A percentile compares a stretch with the other conserved stretches of the same genome.
phyloP scores from a whole-genome alignment of 1,139 yeast species.

The Schwanniomyces etchellsii region DNA sequence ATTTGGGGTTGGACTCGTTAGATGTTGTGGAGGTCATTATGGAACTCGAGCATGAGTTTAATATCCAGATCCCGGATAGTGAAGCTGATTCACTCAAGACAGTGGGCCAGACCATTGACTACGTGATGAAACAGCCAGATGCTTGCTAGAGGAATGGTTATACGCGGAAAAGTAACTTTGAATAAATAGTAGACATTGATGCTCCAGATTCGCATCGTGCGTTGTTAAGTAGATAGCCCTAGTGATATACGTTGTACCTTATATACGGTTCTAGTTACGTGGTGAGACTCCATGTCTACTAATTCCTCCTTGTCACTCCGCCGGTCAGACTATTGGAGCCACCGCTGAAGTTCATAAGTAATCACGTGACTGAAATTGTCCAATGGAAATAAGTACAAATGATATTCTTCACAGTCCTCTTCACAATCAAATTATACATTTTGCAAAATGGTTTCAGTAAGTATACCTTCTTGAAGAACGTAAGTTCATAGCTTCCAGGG shows the following conservation, averaged over 20 bases:
- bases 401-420: neutral
- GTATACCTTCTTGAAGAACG: constrained; percentile 7
- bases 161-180: too few relatives aligned
- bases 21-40: constrained; percentile 87
- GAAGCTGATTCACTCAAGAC: constrained; percentile 82
- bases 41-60: constrained; percentile 83
- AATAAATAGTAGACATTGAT: too few relatives aligned
- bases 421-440: constrained; percentile 2
- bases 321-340: too few relatives aligned
- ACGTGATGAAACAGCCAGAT: constrained; percentile 67
- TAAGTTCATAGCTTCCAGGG: neutral
- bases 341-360: neutral
- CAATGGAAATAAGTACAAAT: constrained; percentile 1
- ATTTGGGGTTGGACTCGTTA: constrained; percentile 79
- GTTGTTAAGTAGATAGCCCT: too few relatives aligned
- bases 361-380: constrained; percentile 1
- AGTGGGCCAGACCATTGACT: constrained; percentile 76
- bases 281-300: too few relatives aligned
- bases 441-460: constrained; percentile 19
- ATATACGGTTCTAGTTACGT: too few relatives aligned
- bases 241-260: too few relatives aligned
- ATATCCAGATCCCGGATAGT: constrained; percentile 76
- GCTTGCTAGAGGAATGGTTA: constrained; percentile 36
- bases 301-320: too few relatives aligned
- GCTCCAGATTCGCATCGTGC: too few relatives aligned